phyloP scores from a whole-genome alignment of 805 yeast species.

The Kodamaea sagamina region DNA sequence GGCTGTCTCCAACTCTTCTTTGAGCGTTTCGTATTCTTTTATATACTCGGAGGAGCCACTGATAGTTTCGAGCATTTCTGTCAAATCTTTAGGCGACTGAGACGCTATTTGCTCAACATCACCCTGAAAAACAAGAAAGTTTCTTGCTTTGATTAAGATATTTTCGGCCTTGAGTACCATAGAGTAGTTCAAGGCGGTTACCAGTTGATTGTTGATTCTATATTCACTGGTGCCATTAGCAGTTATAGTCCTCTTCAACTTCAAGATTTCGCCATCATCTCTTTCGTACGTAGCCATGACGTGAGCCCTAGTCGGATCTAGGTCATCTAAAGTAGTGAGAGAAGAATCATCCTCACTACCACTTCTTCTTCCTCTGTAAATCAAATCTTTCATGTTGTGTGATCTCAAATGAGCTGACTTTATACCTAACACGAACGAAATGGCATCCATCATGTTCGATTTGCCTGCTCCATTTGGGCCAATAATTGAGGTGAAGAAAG shows the following conservation, averaged over 20 bases:
- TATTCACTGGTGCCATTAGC: slow-evolving; percentile 66
- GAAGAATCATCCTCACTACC: slow-evolving; percentile 17
- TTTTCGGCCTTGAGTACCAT: slow-evolving; percentile 71
- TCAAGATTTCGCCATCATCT: slow-evolving; percentile 56
- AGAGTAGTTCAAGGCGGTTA: slow-evolving; percentile 65
- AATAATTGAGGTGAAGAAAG: slow-evolving; percentile 83
- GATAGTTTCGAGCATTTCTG: slow-evolving; percentile 73
- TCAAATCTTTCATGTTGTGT: slow-evolving; percentile 66
- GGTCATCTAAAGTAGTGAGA: slow-evolving; percentile 18
- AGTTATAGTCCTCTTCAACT: slow-evolving; percentile 63
- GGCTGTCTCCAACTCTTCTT: slow-evolving; percentile 65
- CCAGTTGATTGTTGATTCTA: slow-evolving; percentile 59
- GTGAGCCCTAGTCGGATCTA: slow-evolving; percentile 60
- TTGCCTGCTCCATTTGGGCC: slow-evolving; percentile 99
- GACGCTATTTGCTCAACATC: slow-evolving; percentile 93
- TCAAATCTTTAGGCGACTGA: slow-evolving; percentile 75
- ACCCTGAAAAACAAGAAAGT: slow-evolving; percentile 94
- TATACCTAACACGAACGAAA: slow-evolving; percentile 90
- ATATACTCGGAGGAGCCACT: slow-evolving; percentile 76
- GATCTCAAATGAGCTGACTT: slow-evolving; percentile 76
- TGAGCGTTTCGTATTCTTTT: slow-evolving; percentile 64
- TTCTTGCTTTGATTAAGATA: slow-evolving; percentile 83
- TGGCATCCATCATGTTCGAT: slow-evolving; percentile 96
- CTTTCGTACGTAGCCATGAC: slow-evolving; percentile 78
- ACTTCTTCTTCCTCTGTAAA: slow-evolving; percentile 66